Conservation (phyloP, 441 rosid genomes). For the Pelargonium cotyledonis region DNA sequence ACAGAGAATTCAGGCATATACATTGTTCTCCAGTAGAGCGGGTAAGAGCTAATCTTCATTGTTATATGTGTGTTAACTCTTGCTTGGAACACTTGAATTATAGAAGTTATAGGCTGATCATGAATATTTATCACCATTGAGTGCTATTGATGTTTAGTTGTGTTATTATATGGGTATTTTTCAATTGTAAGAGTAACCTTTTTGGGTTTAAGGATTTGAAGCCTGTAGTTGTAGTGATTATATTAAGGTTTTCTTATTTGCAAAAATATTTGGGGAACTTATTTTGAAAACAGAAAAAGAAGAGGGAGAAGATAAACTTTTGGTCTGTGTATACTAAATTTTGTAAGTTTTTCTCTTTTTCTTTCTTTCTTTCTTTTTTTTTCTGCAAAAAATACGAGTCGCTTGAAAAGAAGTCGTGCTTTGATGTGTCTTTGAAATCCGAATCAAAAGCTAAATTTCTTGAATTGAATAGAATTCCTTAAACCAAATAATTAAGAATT, state of each 20-base stretch:
- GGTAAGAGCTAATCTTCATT: constrained; percentile 28
- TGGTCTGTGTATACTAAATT: background rate
- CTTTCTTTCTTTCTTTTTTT: too few species aligned
- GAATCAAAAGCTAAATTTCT: too few species aligned
- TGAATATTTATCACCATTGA: too few species aligned
- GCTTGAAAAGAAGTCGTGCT: background rate
- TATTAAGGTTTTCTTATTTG: background rate
- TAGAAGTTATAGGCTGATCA: constrained; percentile 1
- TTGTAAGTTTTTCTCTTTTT: background rate
- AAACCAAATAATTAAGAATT: too few species aligned
- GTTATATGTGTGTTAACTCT: background rate
- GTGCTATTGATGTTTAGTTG: background rate
- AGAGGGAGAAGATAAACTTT: background rate
- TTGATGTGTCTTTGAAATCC: too few species aligned
- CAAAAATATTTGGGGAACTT: background rate
- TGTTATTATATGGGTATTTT: background rate
- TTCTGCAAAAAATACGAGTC: background rate
- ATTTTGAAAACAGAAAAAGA: background rate
- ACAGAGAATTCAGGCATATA: constrained; percentile 67
- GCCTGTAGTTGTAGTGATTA: background rate
- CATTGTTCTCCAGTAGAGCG: constrained; percentile 54
- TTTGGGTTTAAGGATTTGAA: constrained; percentile 2
- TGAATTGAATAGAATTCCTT: too few species aligned
- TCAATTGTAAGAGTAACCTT: background rate
- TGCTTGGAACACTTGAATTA: too few species aligned